phyloP scores from a whole-genome alignment of 1,284 basidiomycete species.

The Testicularia cyperi region DNA sequence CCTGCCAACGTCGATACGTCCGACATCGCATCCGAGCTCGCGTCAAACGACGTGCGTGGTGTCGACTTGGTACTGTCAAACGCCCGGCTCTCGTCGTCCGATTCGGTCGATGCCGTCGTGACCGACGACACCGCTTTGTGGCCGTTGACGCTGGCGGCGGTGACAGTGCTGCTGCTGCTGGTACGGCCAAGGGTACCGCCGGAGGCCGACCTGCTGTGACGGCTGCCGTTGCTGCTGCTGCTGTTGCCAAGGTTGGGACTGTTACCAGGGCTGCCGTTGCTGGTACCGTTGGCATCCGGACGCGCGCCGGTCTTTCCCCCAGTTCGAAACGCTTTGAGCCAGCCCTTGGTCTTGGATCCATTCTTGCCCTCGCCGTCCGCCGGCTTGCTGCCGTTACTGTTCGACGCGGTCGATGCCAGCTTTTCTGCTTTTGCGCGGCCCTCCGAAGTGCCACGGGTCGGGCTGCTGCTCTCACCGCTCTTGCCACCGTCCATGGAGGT shows the following conservation, averaged over 20 bases:
- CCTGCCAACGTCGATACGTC: slow-evolving; percentile 37
- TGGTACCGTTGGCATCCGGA: too few relatives aligned
- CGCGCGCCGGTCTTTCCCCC: slow-evolving; percentile 14
- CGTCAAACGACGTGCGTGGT: slow-evolving; percentile 24
- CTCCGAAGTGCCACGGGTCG: slow-evolving; percentile 8
- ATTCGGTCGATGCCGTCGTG: slow-evolving; percentile 21
- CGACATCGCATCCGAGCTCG: slow-evolving; percentile 32
- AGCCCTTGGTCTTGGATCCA: slow-evolving; percentile 47
- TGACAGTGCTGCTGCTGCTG: too few relatives aligned
- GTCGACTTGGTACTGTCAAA: slow-evolving; percentile 22
- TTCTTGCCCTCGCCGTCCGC: slow-evolving; percentile 19
- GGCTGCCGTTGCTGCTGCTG: too few relatives aligned
- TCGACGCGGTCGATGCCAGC: slow-evolving; percentile 4
- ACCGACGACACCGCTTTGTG: too few relatives aligned
- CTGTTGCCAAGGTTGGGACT: too few relatives aligned
- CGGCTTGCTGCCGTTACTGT: neutral
- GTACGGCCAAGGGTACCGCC: too few relatives aligned
- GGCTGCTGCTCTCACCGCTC: too few relatives aligned
- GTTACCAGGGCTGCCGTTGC: too few relatives aligned
- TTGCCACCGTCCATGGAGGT: slow-evolving; percentile 36
- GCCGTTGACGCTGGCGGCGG: too few relatives aligned
- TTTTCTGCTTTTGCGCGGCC: slow-evolving; percentile 46
- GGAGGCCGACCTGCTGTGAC: too few relatives aligned
- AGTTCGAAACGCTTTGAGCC: slow-evolving; percentile 49
- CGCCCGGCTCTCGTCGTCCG: slow-evolving; percentile 39